Conservation (phyloP, 306 rosid species). For the Glycine tomentella region DNA sequence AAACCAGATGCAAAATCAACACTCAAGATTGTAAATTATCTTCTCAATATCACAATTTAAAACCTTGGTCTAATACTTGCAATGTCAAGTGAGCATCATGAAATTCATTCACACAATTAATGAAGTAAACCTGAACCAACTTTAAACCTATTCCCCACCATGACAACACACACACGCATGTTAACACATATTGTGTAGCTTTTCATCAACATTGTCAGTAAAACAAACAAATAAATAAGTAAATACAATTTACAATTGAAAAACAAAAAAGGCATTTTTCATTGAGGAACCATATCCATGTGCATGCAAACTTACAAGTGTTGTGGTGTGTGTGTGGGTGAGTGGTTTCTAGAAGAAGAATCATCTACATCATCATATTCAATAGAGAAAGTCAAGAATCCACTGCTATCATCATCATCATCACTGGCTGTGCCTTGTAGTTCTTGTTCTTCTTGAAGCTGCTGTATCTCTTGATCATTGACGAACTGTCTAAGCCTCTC, state of each 20-base stretch:
- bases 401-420: neutral
- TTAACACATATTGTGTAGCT: neutral
- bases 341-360: conserved; percentile 24
- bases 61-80: no score
- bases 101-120: conserved; percentile 31
- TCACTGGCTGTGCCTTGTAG: neutral
- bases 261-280: conserved; percentile 15
- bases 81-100: neutral
- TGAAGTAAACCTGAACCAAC: conserved; percentile 27
- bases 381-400: conserved; percentile 42
- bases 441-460: neutral
- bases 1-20: neutral
- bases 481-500: conserved; percentile 48
- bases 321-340: neutral
- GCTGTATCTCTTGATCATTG: conserved; percentile 46
- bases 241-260: conserved; percentile 33
- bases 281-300: conserved; percentile 2
- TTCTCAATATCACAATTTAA: no score
- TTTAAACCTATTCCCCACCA: conserved; percentile 15
- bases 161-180: neutral
- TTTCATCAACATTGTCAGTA: conserved; percentile 16
- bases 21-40: neutral
- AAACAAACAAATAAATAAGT: neutral
- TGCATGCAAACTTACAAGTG: neutral
- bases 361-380: conserved; percentile 39